These are phyloP conservation scores for Saxophila tyrrhenica DNA, from an alignment of 495 filamentous ascomycete species.

Conservation along the genomic window DNA sequence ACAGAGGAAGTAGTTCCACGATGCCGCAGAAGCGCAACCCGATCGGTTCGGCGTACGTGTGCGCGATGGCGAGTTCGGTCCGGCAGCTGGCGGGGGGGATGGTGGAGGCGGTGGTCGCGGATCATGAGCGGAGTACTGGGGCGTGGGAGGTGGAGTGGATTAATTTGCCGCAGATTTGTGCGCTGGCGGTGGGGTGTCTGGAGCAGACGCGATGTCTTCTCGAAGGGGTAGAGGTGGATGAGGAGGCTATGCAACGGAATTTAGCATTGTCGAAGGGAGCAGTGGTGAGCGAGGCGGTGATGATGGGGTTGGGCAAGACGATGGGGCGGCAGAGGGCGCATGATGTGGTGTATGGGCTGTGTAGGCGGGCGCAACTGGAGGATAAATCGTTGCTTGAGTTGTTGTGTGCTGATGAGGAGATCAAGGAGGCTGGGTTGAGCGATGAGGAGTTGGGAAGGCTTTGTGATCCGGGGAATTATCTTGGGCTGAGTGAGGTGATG, in stretches of 20 bases:
- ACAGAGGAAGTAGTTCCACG: slow-evolving; percentile 15
- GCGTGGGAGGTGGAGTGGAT: slow-evolving; percentile 24
- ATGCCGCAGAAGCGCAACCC: slow-evolving; percentile 25
- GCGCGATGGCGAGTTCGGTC: slow-evolving; percentile 15
- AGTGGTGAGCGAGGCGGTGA: slow-evolving; percentile 20
- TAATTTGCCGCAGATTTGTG: slow-evolving; percentile 20
- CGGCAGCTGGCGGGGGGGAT: slow-evolving; percentile 3
- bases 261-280: slow-evolving; percentile 14
- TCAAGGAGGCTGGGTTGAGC: slow-evolving; percentile 11
- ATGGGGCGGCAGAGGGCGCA: slow-evolving; percentile 18
- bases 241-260: slow-evolving; percentile 16
- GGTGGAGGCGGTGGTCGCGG: slow-evolving; percentile 18
- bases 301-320: slow-evolving; percentile 23
- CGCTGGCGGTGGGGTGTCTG: slow-evolving; percentile 14
- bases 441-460: slow-evolving; percentile 16
- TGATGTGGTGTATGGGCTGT: slow-evolving; percentile 21
- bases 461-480: slow-evolving; percentile 19
- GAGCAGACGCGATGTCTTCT: slow-evolving; percentile 15
- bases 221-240: slow-evolving; percentile 20
- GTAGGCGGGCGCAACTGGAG: slow-evolving; percentile 11
- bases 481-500: slow-evolving; percentile 20
- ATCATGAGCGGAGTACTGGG: slow-evolving; percentile 20
- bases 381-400: slow-evolving; percentile 13
- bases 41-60: slow-evolving; percentile 19
- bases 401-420: slow-evolving; percentile 11